Percentiles rank a stretch among this genome's conserved stretches.
These are phyloP conservation scores for Aspergillus phoenicis DNA, from an alignment of 2,329 filamentous ascomycete genomes.

Conservation along the genomic window DNA sequence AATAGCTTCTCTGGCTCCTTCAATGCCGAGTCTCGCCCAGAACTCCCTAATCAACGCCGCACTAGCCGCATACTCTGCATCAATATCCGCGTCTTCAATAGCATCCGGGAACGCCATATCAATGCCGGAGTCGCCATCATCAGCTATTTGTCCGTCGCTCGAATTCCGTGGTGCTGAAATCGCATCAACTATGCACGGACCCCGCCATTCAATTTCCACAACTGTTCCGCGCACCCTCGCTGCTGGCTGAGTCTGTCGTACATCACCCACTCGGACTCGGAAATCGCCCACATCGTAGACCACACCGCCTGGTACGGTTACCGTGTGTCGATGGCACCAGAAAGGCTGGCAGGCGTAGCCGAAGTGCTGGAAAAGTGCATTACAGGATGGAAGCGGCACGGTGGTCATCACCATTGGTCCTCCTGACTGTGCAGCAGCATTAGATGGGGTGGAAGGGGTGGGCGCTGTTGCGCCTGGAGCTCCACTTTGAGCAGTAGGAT, in stretches of 20 bases:
- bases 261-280: constrained; percentile 46
- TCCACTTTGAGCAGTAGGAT: background rate
- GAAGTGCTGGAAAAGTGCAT: constrained; percentile 44
- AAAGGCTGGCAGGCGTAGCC: constrained; percentile 45
- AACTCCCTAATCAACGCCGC: constrained; percentile 45
- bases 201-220: constrained; percentile 49
- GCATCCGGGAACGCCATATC: constrained; percentile 29
- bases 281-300: constrained; percentile 49
- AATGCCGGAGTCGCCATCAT: constrained; percentile 28
- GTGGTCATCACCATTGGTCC: constrained; percentile 43
- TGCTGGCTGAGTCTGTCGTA: constrained; percentile 44
- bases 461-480: background rate
- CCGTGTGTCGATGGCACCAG: constrained; percentile 46
- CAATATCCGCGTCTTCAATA: constrained; percentile 42
- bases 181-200: constrained; percentile 37
- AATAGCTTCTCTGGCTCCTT: constrained; percentile 44
- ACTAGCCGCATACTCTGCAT: constrained; percentile 38
- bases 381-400: constrained; percentile 37
- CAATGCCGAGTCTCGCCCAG: constrained; percentile 41
- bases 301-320: constrained; percentile 38
- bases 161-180: constrained; percentile 16
- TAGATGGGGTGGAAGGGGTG: constrained; percentile 1
- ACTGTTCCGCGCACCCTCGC: constrained; percentile 44
- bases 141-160: constrained; percentile 1
- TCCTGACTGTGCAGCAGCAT: constrained; percentile 8